These are phyloP conservation scores for Ceratobasidium sp. DNA, from an alignment of 1,284 basidiomycete genomes.

Conservation along the genomic window DNA sequence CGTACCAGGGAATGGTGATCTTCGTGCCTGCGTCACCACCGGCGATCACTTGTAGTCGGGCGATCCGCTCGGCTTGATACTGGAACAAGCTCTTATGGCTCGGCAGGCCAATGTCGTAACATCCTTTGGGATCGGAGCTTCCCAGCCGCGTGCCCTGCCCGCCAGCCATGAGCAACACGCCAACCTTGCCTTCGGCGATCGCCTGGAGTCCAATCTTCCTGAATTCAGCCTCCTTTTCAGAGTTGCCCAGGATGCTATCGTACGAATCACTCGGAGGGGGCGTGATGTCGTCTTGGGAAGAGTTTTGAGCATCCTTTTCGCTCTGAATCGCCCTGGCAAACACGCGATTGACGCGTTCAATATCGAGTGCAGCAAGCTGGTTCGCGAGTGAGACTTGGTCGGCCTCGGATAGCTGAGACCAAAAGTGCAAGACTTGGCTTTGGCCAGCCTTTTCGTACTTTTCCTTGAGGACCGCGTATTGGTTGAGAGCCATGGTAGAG, in stretches of 20 bases:
- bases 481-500: slow-evolving; percentile 33
- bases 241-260: slow-evolving; percentile 64
- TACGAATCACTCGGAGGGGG: slow-evolving; percentile 81
- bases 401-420: slow-evolving; percentile 68
- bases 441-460: slow-evolving; percentile 84
- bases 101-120: slow-evolving; percentile 95
- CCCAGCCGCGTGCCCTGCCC: slow-evolving; percentile 97
- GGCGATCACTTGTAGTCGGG: slow-evolving; percentile 80
- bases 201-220: slow-evolving; percentile 77
- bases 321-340: slow-evolving; percentile 78
- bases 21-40: slow-evolving; percentile 58
- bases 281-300: slow-evolving; percentile 61
- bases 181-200: slow-evolving; percentile 82
- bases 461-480: slow-evolving; percentile 47
- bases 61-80: slow-evolving; percentile 94
- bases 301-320: slow-evolving; percentile 61
- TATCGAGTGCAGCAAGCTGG: slow-evolving; percentile 85
- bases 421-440: slow-evolving; percentile 89
- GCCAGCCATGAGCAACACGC: slow-evolving; percentile 95
- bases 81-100: slow-evolving; percentile 95
- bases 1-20: slow-evolving; percentile 90
- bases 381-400: slow-evolving; percentile 70
- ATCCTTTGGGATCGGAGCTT: slow-evolving; percentile 92
- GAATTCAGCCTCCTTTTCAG: slow-evolving; percentile 74
- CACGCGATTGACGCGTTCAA: slow-evolving; percentile 89